phyloP scores from a whole-genome alignment of 306 rosid genomes.

The Quercus wislizeni region DNA sequence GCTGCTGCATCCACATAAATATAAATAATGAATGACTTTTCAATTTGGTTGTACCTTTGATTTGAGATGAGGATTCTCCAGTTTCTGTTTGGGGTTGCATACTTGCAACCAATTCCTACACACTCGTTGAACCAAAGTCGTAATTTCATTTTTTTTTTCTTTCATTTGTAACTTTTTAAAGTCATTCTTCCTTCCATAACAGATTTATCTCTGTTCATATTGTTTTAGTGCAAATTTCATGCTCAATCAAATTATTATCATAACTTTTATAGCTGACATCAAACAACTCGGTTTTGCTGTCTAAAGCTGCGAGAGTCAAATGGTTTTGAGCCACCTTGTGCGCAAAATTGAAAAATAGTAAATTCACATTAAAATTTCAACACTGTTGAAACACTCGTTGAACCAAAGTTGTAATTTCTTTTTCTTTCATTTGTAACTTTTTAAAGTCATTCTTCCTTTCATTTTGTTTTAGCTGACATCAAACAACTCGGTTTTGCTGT shows the following conservation, averaged over 20 bases:
- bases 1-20: constrained; percentile 52
- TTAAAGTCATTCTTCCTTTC: too few species aligned
- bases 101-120: constrained; percentile 47
- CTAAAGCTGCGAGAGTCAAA: neutral
- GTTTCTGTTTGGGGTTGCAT: constrained; percentile 51
- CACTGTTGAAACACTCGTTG: neutral
- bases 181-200: neutral
- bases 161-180: neutral
- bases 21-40: constrained; percentile 27
- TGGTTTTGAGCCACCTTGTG: neutral
- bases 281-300: neutral
- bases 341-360: neutral
- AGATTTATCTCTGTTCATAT: neutral
- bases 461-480: too few species aligned
- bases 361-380: neutral
- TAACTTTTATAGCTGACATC: too few species aligned
- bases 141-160: neutral
- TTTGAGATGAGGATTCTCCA: constrained; percentile 21
- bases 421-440: too few species aligned
- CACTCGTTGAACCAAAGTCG: neutral
- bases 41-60: constrained; percentile 12
- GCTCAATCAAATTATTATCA: neutral
- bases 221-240: neutral
- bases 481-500: too few species aligned
- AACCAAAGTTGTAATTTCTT: too few species aligned